A percentile compares a stretch with the other conserved stretches of the same genome.
phyloP scores from a whole-genome alignment of 73 alveolate genomes.

The Halteria grandinella region DNA sequence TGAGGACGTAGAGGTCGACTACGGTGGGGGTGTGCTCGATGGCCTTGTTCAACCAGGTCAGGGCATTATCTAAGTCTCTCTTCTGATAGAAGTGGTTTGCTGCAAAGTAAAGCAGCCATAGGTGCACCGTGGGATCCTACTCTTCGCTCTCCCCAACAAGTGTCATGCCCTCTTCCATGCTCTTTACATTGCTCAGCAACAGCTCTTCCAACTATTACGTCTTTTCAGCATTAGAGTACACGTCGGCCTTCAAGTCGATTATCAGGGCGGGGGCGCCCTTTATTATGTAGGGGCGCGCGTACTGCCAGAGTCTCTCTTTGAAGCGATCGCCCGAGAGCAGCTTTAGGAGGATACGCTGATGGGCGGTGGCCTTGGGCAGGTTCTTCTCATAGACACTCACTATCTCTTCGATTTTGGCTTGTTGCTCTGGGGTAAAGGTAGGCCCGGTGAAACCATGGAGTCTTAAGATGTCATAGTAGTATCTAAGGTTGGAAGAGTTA shows the following conservation, averaged over 20 bases:
- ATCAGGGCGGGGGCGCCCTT: slow-evolving; percentile 82
- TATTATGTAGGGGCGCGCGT: slow-evolving; percentile 53
- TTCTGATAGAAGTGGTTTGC: slow-evolving; percentile 83
- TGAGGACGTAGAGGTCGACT: slow-evolving; percentile 86
- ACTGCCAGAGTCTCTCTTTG: slow-evolving; percentile 30
- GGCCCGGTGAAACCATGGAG: slow-evolving; percentile 17
- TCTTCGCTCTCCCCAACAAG: slow-evolving; percentile 55
- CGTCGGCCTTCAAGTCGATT: slow-evolving; percentile 68
- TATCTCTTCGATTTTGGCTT: slow-evolving; percentile 35
- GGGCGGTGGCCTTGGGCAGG: slow-evolving; percentile 56
- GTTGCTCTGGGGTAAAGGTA: slow-evolving; percentile 8
- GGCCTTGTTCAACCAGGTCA: slow-evolving; percentile 83
- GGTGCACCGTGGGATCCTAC: slow-evolving; percentile 67
- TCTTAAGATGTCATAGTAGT: slow-evolving; percentile 35
- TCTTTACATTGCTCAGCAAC: slow-evolving; percentile 23
- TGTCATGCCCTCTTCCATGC: slow-evolving; percentile 47
- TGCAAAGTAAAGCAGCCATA: slow-evolving; percentile 69
- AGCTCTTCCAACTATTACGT: slow-evolving; percentile 59
- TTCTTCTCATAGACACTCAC: slow-evolving; percentile 21
- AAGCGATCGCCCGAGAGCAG: slow-evolving; percentile 56
- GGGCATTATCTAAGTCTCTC: slow-evolving; percentile 83
- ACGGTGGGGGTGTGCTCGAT: slow-evolving; percentile 93
- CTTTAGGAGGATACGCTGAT: slow-evolving; percentile 50
- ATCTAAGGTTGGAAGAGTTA: slow-evolving; percentile 62
- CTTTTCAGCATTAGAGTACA: slow-evolving; percentile 59